A percentile compares a stretch with the other conserved stretches of the same genome.
These are phyloP conservation scores for Aleurites moluccanus DNA, from an alignment of 441 rosid genomes.

Conservation along the genomic window DNA sequence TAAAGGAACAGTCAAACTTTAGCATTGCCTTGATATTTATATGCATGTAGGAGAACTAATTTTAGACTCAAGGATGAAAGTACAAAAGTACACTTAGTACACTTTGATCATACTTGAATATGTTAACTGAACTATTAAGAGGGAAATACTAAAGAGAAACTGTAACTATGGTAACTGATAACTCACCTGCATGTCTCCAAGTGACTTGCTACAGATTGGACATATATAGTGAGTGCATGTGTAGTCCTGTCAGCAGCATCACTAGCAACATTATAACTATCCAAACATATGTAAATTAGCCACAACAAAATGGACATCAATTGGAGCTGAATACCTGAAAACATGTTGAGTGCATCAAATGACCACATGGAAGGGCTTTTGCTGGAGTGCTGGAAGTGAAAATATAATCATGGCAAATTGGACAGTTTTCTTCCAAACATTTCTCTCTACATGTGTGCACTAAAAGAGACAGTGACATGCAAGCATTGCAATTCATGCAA, in stretches of 20 bases:
- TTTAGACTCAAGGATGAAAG: background rate
- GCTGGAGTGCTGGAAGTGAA: constrained; percentile 66
- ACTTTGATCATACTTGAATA: background rate
- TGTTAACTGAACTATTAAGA: background rate
- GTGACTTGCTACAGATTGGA: constrained; percentile 90
- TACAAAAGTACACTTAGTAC: background rate
- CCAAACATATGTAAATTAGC: constrained; percentile 14
- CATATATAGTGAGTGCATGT: constrained; percentile 74
- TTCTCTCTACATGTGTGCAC: constrained; percentile 71
- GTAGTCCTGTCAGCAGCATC: constrained; percentile 57
- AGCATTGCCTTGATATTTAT: background rate
- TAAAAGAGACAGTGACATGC: constrained; percentile 59
- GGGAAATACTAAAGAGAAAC: background rate
- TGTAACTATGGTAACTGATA: constrained; percentile 6
- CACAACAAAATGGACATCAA: constrained; percentile 1
- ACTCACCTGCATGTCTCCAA: constrained; percentile 93
- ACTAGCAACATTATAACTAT: constrained; percentile 19
- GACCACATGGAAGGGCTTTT: constrained; percentile 91
- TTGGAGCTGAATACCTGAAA: constrained; percentile 56
- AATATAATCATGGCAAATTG: constrained; percentile 76
- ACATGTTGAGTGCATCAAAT: constrained; percentile 85
- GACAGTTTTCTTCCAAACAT: constrained; percentile 77
- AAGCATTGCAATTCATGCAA: constrained; percentile 95
- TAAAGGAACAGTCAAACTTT: background rate
- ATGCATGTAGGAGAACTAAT: background rate